These are phyloP conservation scores for Plasmodium knowlesi DNA, from an alignment of 169 alveolate species.

Conservation along the genomic window DNA sequence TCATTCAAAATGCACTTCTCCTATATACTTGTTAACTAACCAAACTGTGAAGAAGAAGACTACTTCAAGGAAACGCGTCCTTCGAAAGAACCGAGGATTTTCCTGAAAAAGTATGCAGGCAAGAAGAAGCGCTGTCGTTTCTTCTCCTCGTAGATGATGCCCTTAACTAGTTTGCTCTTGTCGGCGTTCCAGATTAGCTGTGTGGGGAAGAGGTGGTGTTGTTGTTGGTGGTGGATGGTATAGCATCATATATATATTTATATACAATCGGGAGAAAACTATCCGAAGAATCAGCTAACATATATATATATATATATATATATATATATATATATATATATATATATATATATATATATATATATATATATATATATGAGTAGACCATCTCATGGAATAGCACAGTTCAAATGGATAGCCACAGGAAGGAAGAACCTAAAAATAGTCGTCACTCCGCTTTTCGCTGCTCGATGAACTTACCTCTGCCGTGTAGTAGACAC, in stretches of 20 bases:
- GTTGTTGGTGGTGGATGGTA: too few relatives aligned
- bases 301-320: too few relatives aligned
- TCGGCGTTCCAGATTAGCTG: slow-evolving; percentile 64
- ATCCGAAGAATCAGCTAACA: background rate
- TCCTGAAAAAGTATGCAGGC: slow-evolving; percentile 42
- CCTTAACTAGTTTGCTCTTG: slow-evolving; percentile 51
- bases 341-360: too few relatives aligned
- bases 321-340: too few relatives aligned
- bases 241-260: too few relatives aligned
- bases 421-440: background rate
- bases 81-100: slow-evolving; percentile 39
- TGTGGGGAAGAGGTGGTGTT: background rate
- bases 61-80: slow-evolving; percentile 2
- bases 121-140: slow-evolving; percentile 19
- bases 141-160: slow-evolving; percentile 43
- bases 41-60: background rate
- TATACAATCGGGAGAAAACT: background rate
- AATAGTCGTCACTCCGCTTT: background rate
- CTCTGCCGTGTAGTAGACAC: slow-evolving; percentile 61
- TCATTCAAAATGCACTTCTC: background rate
- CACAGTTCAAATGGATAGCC: too few relatives aligned
- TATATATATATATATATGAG: background rate
- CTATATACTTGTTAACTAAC: background rate
- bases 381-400: background rate
- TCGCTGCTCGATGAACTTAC: background rate